Conservation (phyloP, 169 alveolate genomes). For the Plasmodium falciparum region DNA sequence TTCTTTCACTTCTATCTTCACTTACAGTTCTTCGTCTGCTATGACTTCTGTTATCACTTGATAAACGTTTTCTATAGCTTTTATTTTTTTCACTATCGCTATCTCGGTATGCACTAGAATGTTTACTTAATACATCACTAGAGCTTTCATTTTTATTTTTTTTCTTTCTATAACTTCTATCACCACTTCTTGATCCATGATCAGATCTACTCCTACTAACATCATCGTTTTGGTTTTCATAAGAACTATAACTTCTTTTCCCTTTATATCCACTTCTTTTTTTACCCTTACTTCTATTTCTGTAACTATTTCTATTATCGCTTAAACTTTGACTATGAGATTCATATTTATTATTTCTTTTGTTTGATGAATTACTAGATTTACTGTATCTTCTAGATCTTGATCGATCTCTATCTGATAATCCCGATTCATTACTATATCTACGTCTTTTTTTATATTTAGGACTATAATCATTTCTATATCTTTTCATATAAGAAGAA, state of each 20-base stretch:
- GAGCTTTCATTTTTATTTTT: slow-evolving; percentile 36
- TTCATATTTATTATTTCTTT: slow-evolving; percentile 45
- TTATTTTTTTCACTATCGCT: slow-evolving; percentile 41
- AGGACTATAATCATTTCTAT: slow-evolving; percentile 62
- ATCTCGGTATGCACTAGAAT: slow-evolving; percentile 26
- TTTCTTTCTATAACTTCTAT: slow-evolving; percentile 51
- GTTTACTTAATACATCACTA: slow-evolving; percentile 66
- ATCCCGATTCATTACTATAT: slow-evolving; percentile 69
- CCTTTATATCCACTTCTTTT: slow-evolving; percentile 20
- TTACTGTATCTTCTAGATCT: slow-evolving; percentile 52
- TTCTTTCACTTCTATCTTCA: slow-evolving; percentile 8
- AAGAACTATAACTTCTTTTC: slow-evolving; percentile 55
- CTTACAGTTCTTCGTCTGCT: slow-evolving; percentile 14
- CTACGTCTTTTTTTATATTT: slow-evolving; percentile 68
- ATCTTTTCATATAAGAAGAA: slow-evolving; percentile 52
- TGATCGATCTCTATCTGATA: slow-evolving; percentile 40
- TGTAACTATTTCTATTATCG: slow-evolving; percentile 37
- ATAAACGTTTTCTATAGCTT: slow-evolving; percentile 25
- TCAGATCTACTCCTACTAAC: slow-evolving; percentile 26
- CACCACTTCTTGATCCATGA: slow-evolving; percentile 59
- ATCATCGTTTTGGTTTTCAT: slow-evolving; percentile 21
- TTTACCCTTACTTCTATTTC: slow-evolving; percentile 34
- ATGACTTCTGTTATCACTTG: slow-evolving; percentile 16
- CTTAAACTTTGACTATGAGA: slow-evolving; percentile 33
- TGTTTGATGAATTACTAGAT: slow-evolving; percentile 46